Conservation (phyloP, 441 rosid species). For the Aquilaria agallochum region DNA sequence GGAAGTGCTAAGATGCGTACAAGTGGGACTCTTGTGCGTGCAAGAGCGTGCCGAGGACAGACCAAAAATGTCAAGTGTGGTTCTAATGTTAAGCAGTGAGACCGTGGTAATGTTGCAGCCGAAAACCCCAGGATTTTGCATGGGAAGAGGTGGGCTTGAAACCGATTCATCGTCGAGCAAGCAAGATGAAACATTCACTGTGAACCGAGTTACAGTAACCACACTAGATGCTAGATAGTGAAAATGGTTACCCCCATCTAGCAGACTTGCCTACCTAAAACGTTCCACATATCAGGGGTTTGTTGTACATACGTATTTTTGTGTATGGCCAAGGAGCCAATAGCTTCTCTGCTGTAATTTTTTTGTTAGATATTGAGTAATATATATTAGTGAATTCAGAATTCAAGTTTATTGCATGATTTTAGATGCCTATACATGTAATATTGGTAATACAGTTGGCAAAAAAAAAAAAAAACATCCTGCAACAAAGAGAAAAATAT, state of each 20-base stretch:
- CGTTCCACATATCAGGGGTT: neutral
- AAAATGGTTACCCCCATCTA: neutral
- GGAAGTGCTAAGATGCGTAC: constrained; percentile 70
- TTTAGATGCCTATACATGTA: too few species aligned
- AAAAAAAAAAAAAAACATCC: too few species aligned
- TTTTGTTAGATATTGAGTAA: too few species aligned
- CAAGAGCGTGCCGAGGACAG: constrained; percentile 67
- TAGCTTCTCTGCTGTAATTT: too few species aligned
- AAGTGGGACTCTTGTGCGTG: constrained; percentile 75
- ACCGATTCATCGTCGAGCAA: constrained; percentile 66
- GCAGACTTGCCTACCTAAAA: constrained; percentile 8
- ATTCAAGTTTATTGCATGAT: too few species aligned
- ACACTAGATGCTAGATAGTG: constrained; percentile 54
- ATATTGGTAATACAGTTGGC: too few species aligned
- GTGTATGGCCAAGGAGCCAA: too few species aligned
- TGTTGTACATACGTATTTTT: too few species aligned
- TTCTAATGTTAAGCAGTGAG: constrained; percentile 69
- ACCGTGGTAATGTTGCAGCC: constrained; percentile 50
- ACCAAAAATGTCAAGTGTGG: constrained; percentile 59
- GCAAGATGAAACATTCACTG: constrained; percentile 53
- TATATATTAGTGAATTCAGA: too few species aligned
- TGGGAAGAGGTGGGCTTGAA: constrained; percentile 47
- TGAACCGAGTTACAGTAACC: constrained; percentile 79
- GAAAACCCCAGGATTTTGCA: constrained; percentile 66
- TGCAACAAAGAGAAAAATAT: too few species aligned